A percentile compares a stretch with the other conserved stretches of the same genome.
These are phyloP conservation scores for Geosmithia putterillii DNA, from an alignment of 2,329 filamentous ascomycete genomes.

Conservation along the genomic window DNA sequence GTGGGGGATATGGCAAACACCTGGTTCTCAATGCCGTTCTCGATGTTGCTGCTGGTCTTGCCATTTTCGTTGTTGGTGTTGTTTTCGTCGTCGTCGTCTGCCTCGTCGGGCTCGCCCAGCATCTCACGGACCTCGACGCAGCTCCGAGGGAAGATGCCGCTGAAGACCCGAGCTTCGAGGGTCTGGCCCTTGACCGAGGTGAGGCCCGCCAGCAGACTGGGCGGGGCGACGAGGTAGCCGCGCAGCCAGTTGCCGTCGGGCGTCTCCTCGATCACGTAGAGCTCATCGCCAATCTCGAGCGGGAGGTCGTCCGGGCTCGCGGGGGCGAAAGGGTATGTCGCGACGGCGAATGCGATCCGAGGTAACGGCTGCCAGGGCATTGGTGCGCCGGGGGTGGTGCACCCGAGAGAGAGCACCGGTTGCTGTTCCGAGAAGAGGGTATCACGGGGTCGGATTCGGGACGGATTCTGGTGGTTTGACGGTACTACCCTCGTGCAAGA, in stretches of 20 bases:
- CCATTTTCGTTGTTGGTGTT: constrained; percentile 19
- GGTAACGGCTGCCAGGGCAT: constrained; percentile 98
- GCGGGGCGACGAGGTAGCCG: constrained; percentile 89
- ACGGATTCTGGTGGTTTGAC: neutral
- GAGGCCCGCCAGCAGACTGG: constrained; percentile 80
- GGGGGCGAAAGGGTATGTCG: constrained; percentile 85
- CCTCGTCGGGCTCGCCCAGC: constrained; percentile 59
- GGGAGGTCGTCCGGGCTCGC: constrained; percentile 82
- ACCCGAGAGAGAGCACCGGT: neutral
- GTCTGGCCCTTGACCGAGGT: constrained; percentile 87
- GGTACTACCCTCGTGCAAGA: neutral
- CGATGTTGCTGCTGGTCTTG: constrained; percentile 27
- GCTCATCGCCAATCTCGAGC: constrained; percentile 92
- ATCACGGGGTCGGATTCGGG: neutral
- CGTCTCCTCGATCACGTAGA: constrained; percentile 97
- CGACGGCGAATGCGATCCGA: constrained; percentile 95
- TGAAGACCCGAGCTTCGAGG: constrained; percentile 90
- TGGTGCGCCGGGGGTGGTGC: constrained; percentile 11
- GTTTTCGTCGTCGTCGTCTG: constrained; percentile 20
- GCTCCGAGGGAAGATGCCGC: constrained; percentile 90
- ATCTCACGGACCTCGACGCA: constrained; percentile 94
- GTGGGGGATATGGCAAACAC: neutral
- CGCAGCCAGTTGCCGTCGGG: constrained; percentile 87
- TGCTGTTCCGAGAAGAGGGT: neutral
- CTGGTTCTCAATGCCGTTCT: constrained; percentile 26